A percentile compares a stretch with the other conserved stretches of the same genome.
phyloP scores from a whole-genome alignment of 495 filamentous ascomycete species.

The Neurospora hispaniola region DNA sequence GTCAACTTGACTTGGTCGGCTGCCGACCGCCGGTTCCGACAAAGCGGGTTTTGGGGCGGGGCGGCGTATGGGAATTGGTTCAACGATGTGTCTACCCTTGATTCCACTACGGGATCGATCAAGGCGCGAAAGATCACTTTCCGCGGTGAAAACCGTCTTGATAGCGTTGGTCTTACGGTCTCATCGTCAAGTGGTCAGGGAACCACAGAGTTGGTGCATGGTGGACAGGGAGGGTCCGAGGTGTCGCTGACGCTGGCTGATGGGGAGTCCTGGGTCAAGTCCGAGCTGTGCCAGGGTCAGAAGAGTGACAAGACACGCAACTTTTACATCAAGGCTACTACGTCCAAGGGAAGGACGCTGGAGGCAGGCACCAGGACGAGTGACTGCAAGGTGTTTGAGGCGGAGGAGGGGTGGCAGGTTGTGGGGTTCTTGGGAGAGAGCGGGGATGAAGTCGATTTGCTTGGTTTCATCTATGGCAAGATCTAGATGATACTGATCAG shows the following conservation, averaged over 20 bases:
- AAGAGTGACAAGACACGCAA: conserved; percentile 38
- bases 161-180: conserved; percentile 8
- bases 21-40: conserved; percentile 24
- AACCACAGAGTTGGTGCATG: conserved; percentile 39
- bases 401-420: conserved; percentile 45
- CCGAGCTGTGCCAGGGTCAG: conserved; percentile 42
- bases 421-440: conserved; percentile 46
- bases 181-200: background rate
- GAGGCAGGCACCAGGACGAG: conserved; percentile 36
- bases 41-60: conserved; percentile 43
- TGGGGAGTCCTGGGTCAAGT: conserved; percentile 39
- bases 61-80: conserved; percentile 41
- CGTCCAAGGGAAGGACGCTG: conserved; percentile 39
- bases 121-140: conserved; percentile 32
- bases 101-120: conserved; percentile 19
- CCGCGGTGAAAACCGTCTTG: conserved; percentile 24
- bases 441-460: conserved; percentile 49
- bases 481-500: conserved; percentile 10
- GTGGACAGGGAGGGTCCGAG: conserved; percentile 41
- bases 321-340: conserved; percentile 48
- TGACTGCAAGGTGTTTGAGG: conserved; percentile 38
- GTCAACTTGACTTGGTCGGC: conserved; percentile 43
- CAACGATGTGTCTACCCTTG: conserved; percentile 36
- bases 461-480: conserved; percentile 45
- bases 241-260: conserved; percentile 32